These are phyloP conservation scores for Sporothrix inflata DNA, from an alignment of 2,329 filamentous ascomycete genomes.

Conservation along the genomic window DNA sequence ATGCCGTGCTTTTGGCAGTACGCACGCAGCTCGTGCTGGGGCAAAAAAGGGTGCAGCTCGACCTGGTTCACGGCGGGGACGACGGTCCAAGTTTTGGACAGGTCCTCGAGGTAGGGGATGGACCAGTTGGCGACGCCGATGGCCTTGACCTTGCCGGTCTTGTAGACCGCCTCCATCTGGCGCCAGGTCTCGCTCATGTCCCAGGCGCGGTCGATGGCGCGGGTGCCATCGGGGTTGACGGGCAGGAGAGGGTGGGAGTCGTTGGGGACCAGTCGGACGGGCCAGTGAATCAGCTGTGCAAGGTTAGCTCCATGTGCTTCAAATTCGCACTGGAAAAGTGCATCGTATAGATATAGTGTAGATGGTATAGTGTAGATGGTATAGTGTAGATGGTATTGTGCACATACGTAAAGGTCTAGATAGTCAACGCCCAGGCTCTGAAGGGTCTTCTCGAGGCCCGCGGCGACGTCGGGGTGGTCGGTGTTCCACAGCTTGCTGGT, in stretches of 20 bases:
- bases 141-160: slow-evolving; percentile 56
- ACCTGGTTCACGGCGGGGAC: slow-evolving; percentile 57
- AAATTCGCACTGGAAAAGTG: too few relatives aligned
- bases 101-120: slow-evolving; percentile 55
- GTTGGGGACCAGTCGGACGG: slow-evolving; percentile 34
- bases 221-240: slow-evolving; percentile 28
- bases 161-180: slow-evolving; percentile 62
- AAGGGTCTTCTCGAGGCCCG: slow-evolving; percentile 49
- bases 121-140: too few relatives aligned
- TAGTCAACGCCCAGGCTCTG: slow-evolving; percentile 50
- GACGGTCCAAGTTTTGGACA: slow-evolving; percentile 54
- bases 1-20: slow-evolving; percentile 58
- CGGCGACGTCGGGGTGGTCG: slow-evolving; percentile 55
- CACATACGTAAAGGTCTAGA: slow-evolving; percentile 53
- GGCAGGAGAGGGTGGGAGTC: slow-evolving; percentile 25
- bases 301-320: too few relatives aligned
- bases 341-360: too few relatives aligned
- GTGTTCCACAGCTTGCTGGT: slow-evolving; percentile 68
- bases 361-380: too few relatives aligned
- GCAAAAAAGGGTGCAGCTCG: slow-evolving; percentile 52
- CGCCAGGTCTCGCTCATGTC: slow-evolving; percentile 52
- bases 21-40: slow-evolving; percentile 53
- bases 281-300: slow-evolving; percentile 56
- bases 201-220: slow-evolving; percentile 23
- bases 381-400: too few relatives aligned